Conservation (phyloP, 768 basidiomycete species). For the Clavaria fumosa region DNA sequence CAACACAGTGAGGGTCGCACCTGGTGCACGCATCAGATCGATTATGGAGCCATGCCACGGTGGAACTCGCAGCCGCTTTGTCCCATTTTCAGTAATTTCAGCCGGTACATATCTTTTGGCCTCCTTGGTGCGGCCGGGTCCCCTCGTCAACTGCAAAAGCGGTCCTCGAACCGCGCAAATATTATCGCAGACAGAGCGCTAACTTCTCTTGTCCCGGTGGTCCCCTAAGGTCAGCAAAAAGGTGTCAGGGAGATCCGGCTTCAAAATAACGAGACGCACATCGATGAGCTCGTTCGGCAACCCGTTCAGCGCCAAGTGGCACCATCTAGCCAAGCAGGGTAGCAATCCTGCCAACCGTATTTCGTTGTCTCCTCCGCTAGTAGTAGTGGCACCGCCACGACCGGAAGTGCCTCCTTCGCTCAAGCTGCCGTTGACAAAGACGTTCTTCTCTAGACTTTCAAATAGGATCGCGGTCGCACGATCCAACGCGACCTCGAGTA, state of each 20-base stretch:
- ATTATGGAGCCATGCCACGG: no score
- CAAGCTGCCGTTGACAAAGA: conserved; percentile 30
- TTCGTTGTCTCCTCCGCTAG: conserved; percentile 31
- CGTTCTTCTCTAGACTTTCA: conserved; percentile 42
- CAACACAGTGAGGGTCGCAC: no score
- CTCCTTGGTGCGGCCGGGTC: no score
- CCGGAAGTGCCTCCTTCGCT: conserved; percentile 12
- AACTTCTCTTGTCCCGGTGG: conserved; percentile 49
- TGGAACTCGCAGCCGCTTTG: no score
- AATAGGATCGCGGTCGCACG: conserved; percentile 50
- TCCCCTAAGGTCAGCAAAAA: conserved; percentile 25
- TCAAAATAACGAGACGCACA: conserved; percentile 30
- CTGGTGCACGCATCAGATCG: no score
- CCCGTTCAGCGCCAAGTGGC: conserved; percentile 46
- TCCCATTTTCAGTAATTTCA: no score
- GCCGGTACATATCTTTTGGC: no score
- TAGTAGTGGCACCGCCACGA: no score
- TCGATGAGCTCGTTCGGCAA: conserved; percentile 73
- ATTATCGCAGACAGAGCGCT: conserved; percentile 56
- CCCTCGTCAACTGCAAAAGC: no score
- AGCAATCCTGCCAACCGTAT: conserved; percentile 67
- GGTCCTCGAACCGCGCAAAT: conserved; percentile 53
- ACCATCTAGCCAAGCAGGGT: conserved; percentile 71
- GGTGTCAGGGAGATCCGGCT: neutral
- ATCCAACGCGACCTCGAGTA: conserved; percentile 63